Evolutionary conservation across 2,329 filamentous ascomycete genomes (phyloP).

Genomic region (Dothistroma pini): DNA sequence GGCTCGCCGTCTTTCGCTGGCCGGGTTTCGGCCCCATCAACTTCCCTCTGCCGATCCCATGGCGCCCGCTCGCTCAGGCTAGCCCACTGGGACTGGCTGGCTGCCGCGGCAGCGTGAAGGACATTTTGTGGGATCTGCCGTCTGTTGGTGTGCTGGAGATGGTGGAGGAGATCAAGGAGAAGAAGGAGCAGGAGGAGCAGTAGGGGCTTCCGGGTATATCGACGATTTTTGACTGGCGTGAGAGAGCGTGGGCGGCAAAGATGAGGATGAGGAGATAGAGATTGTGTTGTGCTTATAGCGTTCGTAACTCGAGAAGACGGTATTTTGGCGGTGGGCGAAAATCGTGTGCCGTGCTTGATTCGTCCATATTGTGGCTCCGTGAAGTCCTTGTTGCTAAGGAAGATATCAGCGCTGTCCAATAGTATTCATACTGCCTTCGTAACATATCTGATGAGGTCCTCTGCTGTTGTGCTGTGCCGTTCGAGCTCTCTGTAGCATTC

Average conservation of each 20-base stretch:
- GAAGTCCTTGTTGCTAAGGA: not conserved
- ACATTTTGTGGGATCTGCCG: not conserved
- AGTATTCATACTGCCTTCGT: not conserved
- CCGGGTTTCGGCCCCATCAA: not conserved
- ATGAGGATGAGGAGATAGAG: not conserved
- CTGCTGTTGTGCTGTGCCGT: not conserved
- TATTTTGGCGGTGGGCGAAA: not conserved
- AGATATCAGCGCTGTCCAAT: not conserved
- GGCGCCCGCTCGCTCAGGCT: not conserved
- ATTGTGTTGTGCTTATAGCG: not conserved
- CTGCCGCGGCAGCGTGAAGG: not conserved
- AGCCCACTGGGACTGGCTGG: not conserved
- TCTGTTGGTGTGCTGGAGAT: constrained; percentile 35
- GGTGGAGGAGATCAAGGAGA: constrained; percentile 38
- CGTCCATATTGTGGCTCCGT: not conserved
- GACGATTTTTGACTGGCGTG: not conserved
- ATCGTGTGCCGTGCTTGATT: not conserved
- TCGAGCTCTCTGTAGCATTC: not conserved
- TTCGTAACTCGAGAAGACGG: not conserved
- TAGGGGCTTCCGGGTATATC: constrained; percentile 32
- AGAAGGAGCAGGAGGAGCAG: constrained; percentile 44
- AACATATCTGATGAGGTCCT: not conserved
- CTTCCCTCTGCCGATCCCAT: not conserved
- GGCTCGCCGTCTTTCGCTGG: not conserved
- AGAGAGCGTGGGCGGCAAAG: not conserved